A percentile compares a stretch with the other conserved stretches of the same genome.
Evolutionary conservation across 768 basidiomycete genomes (phyloP).

Genomic region (Termitomyces sp.): DNA sequence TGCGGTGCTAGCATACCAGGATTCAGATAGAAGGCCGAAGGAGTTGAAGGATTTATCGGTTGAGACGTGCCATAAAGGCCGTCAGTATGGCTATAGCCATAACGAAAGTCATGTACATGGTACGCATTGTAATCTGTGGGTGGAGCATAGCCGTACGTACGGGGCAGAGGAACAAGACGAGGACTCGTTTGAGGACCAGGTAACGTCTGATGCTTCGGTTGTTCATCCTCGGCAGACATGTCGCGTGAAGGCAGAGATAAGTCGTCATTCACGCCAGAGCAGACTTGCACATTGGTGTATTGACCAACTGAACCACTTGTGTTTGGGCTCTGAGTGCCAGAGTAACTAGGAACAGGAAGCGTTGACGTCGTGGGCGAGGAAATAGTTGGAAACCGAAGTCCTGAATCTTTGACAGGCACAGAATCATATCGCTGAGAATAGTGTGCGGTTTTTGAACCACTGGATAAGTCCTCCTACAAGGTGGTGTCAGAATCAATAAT

Average conservation of each 20-base stretch:
- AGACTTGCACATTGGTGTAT: slow-evolving; percentile 22
- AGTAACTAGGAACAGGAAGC: slow-evolving; percentile 23
- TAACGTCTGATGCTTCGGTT: slow-evolving; percentile 13
- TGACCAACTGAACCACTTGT: background rate
- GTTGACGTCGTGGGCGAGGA: slow-evolving; percentile 38
- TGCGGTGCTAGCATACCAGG: slow-evolving; percentile 17
- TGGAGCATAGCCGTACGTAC: slow-evolving; percentile 45
- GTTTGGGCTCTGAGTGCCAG: slow-evolving; percentile 8
- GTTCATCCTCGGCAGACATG: slow-evolving; percentile 23
- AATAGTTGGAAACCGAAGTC: slow-evolving; percentile 34
- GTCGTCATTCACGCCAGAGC: slow-evolving; percentile 44
- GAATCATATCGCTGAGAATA: slow-evolving; percentile 51
- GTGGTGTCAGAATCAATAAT: slow-evolving; percentile 13
- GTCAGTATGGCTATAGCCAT: slow-evolving; percentile 47
- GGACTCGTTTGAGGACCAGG: slow-evolving; percentile 21
- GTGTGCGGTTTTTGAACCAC: slow-evolving; percentile 38
- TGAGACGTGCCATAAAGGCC: slow-evolving; percentile 46
- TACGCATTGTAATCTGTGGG: slow-evolving; percentile 55
- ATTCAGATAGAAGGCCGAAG: slow-evolving; percentile 38
- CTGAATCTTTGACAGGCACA: slow-evolving; percentile 34
- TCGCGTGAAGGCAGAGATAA: slow-evolving; percentile 54
- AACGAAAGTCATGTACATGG: slow-evolving; percentile 46
- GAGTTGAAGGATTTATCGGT: slow-evolving; percentile 32
- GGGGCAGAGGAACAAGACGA: slow-evolving; percentile 37
- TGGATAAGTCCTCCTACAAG: slow-evolving; percentile 40